These are phyloP conservation scores for Hibiscus mutabilis DNA, from an alignment of 345 rosid genomes.

Conservation along the genomic window DNA sequence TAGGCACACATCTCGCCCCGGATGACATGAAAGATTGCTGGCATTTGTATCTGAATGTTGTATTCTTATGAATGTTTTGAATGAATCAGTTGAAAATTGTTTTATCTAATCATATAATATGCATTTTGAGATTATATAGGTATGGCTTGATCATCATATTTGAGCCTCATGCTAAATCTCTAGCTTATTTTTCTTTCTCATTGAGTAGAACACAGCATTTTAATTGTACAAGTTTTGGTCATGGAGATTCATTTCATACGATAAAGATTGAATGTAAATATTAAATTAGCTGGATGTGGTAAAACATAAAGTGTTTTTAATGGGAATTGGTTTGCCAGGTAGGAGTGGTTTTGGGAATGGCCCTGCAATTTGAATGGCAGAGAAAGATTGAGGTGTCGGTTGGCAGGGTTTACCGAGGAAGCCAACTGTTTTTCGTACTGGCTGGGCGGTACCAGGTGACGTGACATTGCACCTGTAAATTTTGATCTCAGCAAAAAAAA, in stretches of 20 bases:
- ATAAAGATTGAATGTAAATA: too few relatives aligned
- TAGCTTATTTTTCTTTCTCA: not conserved
- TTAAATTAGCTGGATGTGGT: too few relatives aligned
- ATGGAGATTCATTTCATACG: too few relatives aligned
- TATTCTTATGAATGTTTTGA: slow-evolving; percentile 1
- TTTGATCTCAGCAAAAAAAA: too few relatives aligned
- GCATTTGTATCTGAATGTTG: slow-evolving; percentile 23
- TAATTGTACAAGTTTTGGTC: too few relatives aligned
- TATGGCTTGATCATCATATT: not conserved
- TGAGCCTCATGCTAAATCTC: not conserved
- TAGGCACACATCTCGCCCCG: slow-evolving; percentile 7
- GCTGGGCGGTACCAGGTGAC: too few relatives aligned
- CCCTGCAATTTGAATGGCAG: too few relatives aligned
- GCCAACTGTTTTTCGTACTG: not conserved
- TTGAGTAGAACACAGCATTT: too few relatives aligned
- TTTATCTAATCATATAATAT: not conserved
- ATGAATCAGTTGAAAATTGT: slow-evolving; percentile 1
- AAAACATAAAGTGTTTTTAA: too few relatives aligned
- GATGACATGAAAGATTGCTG: slow-evolving; percentile 13
- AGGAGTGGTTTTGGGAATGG: too few relatives aligned
- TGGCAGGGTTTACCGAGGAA: not conserved
- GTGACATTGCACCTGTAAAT: too few relatives aligned
- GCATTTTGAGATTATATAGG: not conserved
- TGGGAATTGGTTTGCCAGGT: too few relatives aligned
- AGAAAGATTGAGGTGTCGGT: not conserved